Percentiles rank a stretch among this genome's conserved stretches.
phyloP scores from a whole-genome alignment of 495 filamentous ascomycete genomes.

The Podospora bellae-mahoneyi region DNA sequence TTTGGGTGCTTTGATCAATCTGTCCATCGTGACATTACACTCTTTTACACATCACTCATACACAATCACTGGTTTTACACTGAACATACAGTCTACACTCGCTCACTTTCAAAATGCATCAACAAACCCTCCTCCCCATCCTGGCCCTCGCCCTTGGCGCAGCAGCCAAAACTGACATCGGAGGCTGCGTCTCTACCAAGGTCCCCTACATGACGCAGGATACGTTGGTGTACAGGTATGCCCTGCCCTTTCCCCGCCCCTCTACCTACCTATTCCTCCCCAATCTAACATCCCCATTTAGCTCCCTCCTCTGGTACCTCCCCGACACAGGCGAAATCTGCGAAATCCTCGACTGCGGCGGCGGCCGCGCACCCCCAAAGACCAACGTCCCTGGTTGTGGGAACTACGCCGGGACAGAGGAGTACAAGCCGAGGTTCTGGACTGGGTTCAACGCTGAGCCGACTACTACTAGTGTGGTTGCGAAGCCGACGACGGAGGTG shows the following conservation, averaged over 20 bases:
- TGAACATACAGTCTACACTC: not conserved
- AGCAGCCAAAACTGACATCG: slow-evolving; percentile 45
- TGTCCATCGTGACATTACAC: not conserved
- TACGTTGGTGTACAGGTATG: slow-evolving; percentile 13
- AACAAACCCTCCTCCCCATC: slow-evolving; percentile 22
- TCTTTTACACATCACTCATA: not conserved
- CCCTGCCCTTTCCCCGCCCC: no score
- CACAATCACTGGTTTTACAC: slow-evolving; percentile 7
- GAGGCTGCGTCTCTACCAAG: slow-evolving; percentile 39
- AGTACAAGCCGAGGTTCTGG: slow-evolving; percentile 49
- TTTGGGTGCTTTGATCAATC: not conserved
- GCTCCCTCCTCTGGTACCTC: slow-evolving; percentile 41
- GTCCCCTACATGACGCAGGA: slow-evolving; percentile 18
- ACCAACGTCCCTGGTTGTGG: slow-evolving; percentile 56
- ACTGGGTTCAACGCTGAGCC: slow-evolving; percentile 34
- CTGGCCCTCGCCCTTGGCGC: slow-evolving; percentile 25
- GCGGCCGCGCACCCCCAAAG: slow-evolving; percentile 58
- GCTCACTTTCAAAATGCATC: slow-evolving; percentile 11
- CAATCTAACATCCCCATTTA: not conserved
- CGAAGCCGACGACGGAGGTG: not conserved
- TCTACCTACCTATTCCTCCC: no score
- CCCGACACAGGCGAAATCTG: slow-evolving; percentile 56
- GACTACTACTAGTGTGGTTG: slow-evolving; percentile 20
- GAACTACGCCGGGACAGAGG: slow-evolving; percentile 54
- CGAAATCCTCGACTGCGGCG: slow-evolving; percentile 58